phyloP scores from a whole-genome alignment of 139 green algal genomes.

The Micractinium sp. region DNA sequence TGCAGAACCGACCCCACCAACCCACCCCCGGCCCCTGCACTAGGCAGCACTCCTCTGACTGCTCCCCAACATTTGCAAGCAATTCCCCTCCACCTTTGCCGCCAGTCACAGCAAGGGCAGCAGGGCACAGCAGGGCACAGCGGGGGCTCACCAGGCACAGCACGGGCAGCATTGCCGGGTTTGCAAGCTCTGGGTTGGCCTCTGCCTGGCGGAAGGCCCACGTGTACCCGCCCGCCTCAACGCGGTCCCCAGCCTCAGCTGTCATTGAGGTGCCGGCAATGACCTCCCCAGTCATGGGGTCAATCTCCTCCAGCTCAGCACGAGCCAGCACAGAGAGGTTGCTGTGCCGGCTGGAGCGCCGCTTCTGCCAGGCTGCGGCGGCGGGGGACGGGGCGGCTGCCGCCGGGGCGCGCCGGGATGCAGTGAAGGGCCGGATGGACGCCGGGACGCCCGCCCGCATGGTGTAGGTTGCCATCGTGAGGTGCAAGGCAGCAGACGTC shows the following conservation, averaged over 20 bases:
- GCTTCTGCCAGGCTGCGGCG: background rate
- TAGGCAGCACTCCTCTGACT: too few relatives aligned
- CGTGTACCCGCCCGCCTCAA: constrained; percentile 18
- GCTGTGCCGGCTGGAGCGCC: background rate
- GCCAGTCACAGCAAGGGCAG: too few relatives aligned
- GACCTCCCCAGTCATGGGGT: constrained; percentile 46
- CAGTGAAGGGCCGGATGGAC: background rate
- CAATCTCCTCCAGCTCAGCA: constrained; percentile 40
- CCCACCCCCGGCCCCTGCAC: too few relatives aligned
- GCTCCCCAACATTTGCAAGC: too few relatives aligned
- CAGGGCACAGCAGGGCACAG: too few relatives aligned
- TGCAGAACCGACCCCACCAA: too few relatives aligned
- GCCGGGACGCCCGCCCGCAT: too few relatives aligned
- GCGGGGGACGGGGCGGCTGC: background rate
- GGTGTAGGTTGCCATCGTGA: too few relatives aligned
- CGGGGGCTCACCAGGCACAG: constrained; percentile 56
- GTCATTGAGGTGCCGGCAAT: constrained; percentile 33
- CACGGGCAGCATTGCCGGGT: constrained; percentile 50
- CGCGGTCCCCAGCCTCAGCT: background rate
- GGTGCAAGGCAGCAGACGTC: too few relatives aligned
- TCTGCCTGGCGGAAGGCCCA: constrained; percentile 69
- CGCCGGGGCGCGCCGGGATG: background rate
- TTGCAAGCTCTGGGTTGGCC: constrained; percentile 18
- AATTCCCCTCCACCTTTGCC: too few relatives aligned
- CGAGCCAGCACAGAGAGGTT: background rate